phyloP scores from a whole-genome alignment of 768 basidiomycete genomes.

The Trametopsis cervina region DNA sequence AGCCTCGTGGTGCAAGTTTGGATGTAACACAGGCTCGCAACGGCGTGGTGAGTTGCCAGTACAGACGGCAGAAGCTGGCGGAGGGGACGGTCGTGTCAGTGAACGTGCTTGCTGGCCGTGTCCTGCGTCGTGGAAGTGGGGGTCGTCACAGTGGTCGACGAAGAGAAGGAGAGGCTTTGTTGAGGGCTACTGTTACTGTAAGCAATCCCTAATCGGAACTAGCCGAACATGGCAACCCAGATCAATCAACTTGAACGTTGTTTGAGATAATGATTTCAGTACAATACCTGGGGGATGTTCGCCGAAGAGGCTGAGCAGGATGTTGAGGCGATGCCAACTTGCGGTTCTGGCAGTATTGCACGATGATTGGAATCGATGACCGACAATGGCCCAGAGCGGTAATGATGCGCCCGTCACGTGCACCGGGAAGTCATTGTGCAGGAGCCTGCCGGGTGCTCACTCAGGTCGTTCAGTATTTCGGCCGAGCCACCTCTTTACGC shows the following conservation, averaged over 20 bases:
- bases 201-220: constrained; percentile 8
- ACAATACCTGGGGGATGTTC: background rate
- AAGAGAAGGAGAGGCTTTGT: constrained; percentile 3
- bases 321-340: too few species aligned
- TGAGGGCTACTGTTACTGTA: background rate
- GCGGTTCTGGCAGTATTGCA: too few species aligned
- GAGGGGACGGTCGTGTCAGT: constrained; percentile 4
- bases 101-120: background rate
- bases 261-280: background rate
- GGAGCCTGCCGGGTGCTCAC: too few species aligned
- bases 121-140: constrained; percentile 6
- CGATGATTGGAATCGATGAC: background rate
- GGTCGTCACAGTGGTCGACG: constrained; percentile 9
- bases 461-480: too few species aligned
- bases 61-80: too few species aligned
- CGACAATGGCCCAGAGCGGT: background rate
- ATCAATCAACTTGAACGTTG: constrained; percentile 4
- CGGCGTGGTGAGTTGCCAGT: background rate
- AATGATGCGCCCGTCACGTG: background rate
- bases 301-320: background rate
- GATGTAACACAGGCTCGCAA: constrained; percentile 6
- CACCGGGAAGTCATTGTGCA: too few species aligned
- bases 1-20: background rate
- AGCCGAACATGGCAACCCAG: constrained; percentile 14
- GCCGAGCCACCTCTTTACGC: too few species aligned